Percentiles rank a stretch among this genome's conserved stretches.
Evolutionary conservation across 108 stramenopile species (phyloP).

Genomic region (Skeletonema costatum): DNA sequence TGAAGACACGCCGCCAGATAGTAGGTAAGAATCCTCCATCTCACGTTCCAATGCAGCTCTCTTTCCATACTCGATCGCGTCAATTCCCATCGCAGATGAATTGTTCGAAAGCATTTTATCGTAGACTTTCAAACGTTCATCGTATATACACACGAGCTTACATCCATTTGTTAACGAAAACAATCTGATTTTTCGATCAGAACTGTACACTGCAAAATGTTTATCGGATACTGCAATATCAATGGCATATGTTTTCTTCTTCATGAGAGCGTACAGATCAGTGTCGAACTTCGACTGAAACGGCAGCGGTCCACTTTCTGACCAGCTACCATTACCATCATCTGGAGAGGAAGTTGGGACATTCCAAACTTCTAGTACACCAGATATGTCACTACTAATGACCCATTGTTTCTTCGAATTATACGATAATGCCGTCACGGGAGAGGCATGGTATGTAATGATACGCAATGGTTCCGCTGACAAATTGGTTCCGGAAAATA

Average conservation of each 20-base stretch:
- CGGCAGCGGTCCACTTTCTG: conserved; percentile 20
- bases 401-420: conserved; percentile 61
- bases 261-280: conserved; percentile 88
- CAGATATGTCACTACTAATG: conserved; percentile 82
- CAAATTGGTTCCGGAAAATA: conserved; percentile 57
- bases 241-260: conserved; percentile 82
- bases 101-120: conserved; percentile 45
- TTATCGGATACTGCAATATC: conserved; percentile 60
- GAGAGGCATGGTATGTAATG: conserved; percentile 74
- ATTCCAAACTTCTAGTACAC: conserved; percentile 95
- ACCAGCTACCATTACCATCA: conserved; percentile 16
- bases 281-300: conserved; percentile 88
- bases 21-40: conserved; percentile 68
- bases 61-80: conserved; percentile 90
- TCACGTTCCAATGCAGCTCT: conserved; percentile 89
- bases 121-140: conserved; percentile 86
- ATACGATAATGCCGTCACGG: conserved; percentile 82
- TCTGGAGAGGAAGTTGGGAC: conserved; percentile 13
- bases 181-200: conserved; percentile 85
- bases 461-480: conserved; percentile 57
- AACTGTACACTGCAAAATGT: conserved; percentile 81
- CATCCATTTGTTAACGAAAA: conserved; percentile 78
- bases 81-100: conserved; percentile 60
- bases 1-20: conserved; percentile 28
- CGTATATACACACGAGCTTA: conserved; percentile 84